These are phyloP conservation scores for Cladosporium sp. DNA, from an alignment of 2,329 filamentous ascomycete genomes.

Conservation along the genomic window DNA sequence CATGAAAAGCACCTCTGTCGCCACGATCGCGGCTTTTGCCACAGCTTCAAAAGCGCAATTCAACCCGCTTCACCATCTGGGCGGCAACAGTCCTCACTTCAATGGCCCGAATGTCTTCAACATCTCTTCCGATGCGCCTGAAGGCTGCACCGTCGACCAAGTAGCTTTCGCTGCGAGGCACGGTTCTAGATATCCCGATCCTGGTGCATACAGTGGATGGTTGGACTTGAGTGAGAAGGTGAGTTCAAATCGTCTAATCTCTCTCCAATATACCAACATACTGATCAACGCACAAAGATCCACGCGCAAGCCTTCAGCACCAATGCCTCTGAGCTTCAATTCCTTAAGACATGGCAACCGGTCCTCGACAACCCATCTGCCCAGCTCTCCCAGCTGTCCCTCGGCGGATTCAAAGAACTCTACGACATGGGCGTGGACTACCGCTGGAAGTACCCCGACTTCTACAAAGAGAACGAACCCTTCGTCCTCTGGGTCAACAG, in stretches of 20 bases:
- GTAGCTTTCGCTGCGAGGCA: slow-evolving; percentile 58
- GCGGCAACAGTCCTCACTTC: slow-evolving; percentile 39
- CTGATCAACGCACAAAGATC: slow-evolving; percentile 40
- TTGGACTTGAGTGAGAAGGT: slow-evolving; percentile 27
- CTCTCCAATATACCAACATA: no score
- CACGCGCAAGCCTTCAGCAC: slow-evolving; percentile 52
- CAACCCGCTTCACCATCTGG: slow-evolving; percentile 33
- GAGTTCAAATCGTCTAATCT: no score
- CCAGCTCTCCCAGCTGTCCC: slow-evolving; percentile 57
- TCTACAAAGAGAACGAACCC: slow-evolving; percentile 45
- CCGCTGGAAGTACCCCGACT: slow-evolving; percentile 41
- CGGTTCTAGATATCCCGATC: slow-evolving; percentile 60
- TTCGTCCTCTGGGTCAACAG: slow-evolving; percentile 64
- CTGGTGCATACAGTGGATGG: slow-evolving; percentile 58
- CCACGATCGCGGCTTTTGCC: slow-evolving; percentile 9
- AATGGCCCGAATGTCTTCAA: slow-evolving; percentile 54
- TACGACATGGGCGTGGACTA: slow-evolving; percentile 53
- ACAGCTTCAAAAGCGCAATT: slow-evolving; percentile 6
- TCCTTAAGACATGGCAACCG: slow-evolving; percentile 57
- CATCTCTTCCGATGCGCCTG: slow-evolving; percentile 52
- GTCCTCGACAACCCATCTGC: slow-evolving; percentile 51
- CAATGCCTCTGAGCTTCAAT: slow-evolving; percentile 47
- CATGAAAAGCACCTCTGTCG: slow-evolving; percentile 7
- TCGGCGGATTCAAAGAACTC: slow-evolving; percentile 61
- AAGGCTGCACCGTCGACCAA: slow-evolving; percentile 56